Base-by-base conservation (phyloP, 139 green algal genomes). In the Haematococcus sp. region DNA sequence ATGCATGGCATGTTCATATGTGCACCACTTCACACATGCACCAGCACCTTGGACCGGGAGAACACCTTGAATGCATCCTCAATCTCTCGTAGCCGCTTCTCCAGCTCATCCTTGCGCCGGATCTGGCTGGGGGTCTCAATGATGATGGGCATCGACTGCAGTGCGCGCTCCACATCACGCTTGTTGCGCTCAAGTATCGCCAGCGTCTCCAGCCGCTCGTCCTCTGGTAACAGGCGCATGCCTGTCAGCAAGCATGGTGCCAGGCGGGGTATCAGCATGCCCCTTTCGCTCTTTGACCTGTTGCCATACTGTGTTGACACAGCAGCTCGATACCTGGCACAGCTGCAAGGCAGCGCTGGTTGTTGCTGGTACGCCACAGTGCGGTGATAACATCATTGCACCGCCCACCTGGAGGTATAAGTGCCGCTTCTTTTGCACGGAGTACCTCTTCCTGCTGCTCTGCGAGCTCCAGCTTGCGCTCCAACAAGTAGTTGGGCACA, bases 41-140 rank as follows among this genome's bases (percentile, higher is more conserved):
- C 86, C 17, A 91, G 70, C 27, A 91, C 86, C 33, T 86, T 85
- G 4, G 78, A 76, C 2, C 83, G 55, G 17, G 73, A 82, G 55
- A 91, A 91, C 13, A 89, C 85, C 44, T 81, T 85, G 15, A 73
- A 44, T 3, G 86, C 86, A 9, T 89, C 83, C 71, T 88, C 86
- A 46, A 91, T 86, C 60, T 91, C 86, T 40, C 34, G 25, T 63
- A 91, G 61, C 16, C 86, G 72, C 20, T 66, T 67, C 76, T 91
- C 84, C 25, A 91, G 73, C 20, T 88, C 79, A 11, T 86, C 73
- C 69, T 86, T 84, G 46, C 83, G 75, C 1, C 81, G 73, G 11
- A 83, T 79, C 55, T 81, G 67, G 23, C 74, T 74, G 16, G 76
- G 77, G 23, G 87, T 91, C 78, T 91, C 84, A 30, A 88, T 88